These are phyloP conservation scores for Tuber indicum DNA, from an alignment of 495 filamentous ascomycete genomes.

Conservation along the genomic window DNA sequence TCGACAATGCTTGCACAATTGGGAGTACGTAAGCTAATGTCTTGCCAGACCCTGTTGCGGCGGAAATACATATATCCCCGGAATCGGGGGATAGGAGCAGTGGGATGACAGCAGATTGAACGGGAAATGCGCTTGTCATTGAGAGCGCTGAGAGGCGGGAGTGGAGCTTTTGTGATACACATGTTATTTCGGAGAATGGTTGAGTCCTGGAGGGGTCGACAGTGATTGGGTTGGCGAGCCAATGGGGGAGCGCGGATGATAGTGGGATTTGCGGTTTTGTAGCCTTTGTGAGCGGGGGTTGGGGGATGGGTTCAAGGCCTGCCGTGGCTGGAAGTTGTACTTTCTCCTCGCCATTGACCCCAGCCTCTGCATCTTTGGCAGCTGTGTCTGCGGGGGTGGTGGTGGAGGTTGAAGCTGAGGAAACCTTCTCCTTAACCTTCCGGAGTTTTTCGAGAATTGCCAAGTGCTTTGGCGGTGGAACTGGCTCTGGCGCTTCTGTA, in stretches of 20 bases:
- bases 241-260: conserved; percentile 55
- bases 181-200: conserved; percentile 57
- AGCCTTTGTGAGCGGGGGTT: conserved; percentile 24
- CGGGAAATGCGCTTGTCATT: conserved; percentile 70
- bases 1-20: conserved; percentile 64
- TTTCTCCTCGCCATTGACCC: background rate
- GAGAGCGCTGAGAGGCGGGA: conserved; percentile 59
- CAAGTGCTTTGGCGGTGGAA: conserved; percentile 30
- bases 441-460: conserved; percentile 39
- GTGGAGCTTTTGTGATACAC: conserved; percentile 52
- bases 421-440: conserved; percentile 20
- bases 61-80: conserved; percentile 80
- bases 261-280: conserved; percentile 17
- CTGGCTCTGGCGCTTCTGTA: background rate
- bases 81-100: conserved; percentile 58
- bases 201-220: conserved; percentile 54
- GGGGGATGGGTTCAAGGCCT: conserved; percentile 39
- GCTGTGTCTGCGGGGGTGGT: conserved; percentile 3
- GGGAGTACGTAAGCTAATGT: conserved; percentile 88
- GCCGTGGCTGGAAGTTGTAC: conserved; percentile 2
- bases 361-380: background rate
- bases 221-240: conserved; percentile 67
- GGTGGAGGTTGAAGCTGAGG: background rate
- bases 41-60: conserved; percentile 88
- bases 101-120: conserved; percentile 75